Base-by-base conservation (phyloP, 441 rosid genomes). In the Manihot esculenta region DNA sequence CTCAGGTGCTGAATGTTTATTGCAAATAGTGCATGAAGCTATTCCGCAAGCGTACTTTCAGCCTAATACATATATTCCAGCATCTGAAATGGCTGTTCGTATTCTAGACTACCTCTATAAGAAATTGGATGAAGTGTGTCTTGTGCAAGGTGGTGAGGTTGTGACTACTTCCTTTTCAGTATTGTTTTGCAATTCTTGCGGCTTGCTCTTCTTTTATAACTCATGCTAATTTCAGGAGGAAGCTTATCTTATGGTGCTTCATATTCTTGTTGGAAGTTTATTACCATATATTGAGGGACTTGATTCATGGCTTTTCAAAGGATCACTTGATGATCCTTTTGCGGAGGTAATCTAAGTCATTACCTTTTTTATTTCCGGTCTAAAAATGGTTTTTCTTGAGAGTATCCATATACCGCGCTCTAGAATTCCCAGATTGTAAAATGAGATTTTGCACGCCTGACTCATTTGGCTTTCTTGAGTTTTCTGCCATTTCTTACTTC, bases 141-240 rank as follows among this genome's bases (percentile, higher is more conserved):
- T 91, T 62, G 89, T 93, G 66, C 93, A 85, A 85, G 90, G 91
- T 82, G 98, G 97, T 83, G 97, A 95, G 99, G 98, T 91, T 82
- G 94, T 84, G 74, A 66, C 71, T 70, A 23, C 62, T 68, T 73
- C 72, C 71, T 75, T 70, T 15, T 60, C 72, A 44, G n/a, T n/a
- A n/a, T n/a, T n/a, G n/a, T 71, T 66, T 54, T 54, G 14, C 41
- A 54, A 12, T 77, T 82, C 54, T 30, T 51, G 13, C 67, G 13
- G 10, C 20, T 61, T 44, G 70, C 72, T n/a, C n/a, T n/a, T n/a
- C n/a, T n/a, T n/a, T 2, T 66, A 75, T 9, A 56, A 71, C 62
- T 61, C 62, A 27, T 79, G 66, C 42, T 75, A 63, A 77, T 86
- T 84, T 70, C 89, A 93, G 98, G 99, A 86, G 87, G 94, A 84